Conservation (phyloP, 208 protist genomes). For the Trypanosoma conorhini region DNA sequence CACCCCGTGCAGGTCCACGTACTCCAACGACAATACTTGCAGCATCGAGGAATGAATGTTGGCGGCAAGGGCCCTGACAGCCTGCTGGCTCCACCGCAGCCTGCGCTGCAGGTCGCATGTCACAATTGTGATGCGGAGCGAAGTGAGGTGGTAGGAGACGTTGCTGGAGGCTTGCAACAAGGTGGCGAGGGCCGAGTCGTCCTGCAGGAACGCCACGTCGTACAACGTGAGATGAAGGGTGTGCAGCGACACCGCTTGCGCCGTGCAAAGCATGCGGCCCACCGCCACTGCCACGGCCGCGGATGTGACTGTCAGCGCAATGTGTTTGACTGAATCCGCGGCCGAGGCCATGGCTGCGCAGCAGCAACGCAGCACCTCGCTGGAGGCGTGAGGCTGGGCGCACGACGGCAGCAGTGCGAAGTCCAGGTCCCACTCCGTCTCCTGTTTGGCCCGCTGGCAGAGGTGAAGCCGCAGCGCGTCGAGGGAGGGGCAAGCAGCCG, state of each 20-base stretch:
- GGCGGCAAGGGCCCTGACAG: conserved; percentile 29
- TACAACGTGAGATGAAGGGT: conserved; percentile 32
- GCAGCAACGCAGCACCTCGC: conserved; percentile 18
- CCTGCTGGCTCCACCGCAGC: conserved; percentile 11
- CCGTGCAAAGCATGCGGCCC: conserved; percentile 1
- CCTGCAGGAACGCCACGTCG: conserved; percentile 19
- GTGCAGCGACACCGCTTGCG: conserved; percentile 23
- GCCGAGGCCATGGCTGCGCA: conserved; percentile 17
- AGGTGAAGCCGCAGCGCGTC: not conserved
- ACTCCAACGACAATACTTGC: conserved; percentile 27
- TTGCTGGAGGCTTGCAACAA: conserved; percentile 4
- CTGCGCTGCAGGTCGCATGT: conserved; percentile 20
- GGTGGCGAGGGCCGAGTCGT: conserved; percentile 6
- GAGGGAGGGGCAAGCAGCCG: not conserved
- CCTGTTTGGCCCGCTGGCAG: not conserved
- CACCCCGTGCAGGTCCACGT: conserved; percentile 34
- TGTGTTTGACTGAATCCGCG: conserved; percentile 19
- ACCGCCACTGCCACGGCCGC: conserved; percentile 15
- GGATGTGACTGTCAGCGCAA: conserved; percentile 14
- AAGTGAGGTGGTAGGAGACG: conserved; percentile 8
- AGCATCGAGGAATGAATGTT: conserved; percentile 33
- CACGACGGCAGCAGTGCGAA: conserved; percentile 22
- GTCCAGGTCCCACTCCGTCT: conserved; percentile 46
- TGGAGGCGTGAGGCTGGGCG: not conserved
- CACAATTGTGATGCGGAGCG: conserved; percentile 29